These are phyloP conservation scores for Leccinum uliginosum DNA, from an alignment of 768 basidiomycete genomes.

Conservation along the genomic window DNA sequence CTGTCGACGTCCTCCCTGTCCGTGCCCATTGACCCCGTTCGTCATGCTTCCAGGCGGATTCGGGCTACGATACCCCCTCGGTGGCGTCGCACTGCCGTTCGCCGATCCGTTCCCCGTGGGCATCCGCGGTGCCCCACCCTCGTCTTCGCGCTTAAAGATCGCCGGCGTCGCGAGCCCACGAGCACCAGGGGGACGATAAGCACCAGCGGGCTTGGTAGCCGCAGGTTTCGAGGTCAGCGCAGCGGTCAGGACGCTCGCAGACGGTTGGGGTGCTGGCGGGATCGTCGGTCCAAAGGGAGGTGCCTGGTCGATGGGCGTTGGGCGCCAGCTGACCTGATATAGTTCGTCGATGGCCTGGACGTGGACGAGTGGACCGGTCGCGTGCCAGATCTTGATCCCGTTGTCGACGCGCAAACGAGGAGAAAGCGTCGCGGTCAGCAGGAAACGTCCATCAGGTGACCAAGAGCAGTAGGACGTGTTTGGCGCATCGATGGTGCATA, in stretches of 20 bases:
- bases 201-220: constrained; percentile 68
- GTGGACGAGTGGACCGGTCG: constrained; percentile 82
- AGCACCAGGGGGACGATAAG: constrained; percentile 92
- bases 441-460: constrained; percentile 89
- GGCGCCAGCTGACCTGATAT: constrained; percentile 86
- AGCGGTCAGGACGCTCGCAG: constrained; percentile 48
- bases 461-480: constrained; percentile 95
- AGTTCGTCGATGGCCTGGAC: constrained; percentile 80
- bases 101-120: constrained; percentile 34
- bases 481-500: constrained; percentile 78
- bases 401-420: constrained; percentile 96
- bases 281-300: constrained; percentile 64
- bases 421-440: constrained; percentile 93
- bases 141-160: constrained; percentile 90
- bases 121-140: constrained; percentile 62
- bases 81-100: constrained; percentile 60
- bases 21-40: constrained; percentile 31
- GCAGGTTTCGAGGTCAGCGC: constrained; percentile 51
- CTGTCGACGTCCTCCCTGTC: constrained; percentile 30
- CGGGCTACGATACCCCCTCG: constrained; percentile 56
- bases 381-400: constrained; percentile 95
- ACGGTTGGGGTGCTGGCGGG: constrained; percentile 65
- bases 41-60: constrained; percentile 45
- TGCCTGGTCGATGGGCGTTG: constrained; percentile 59
- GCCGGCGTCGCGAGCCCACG: constrained; percentile 84